Evolutionary conservation across 768 basidiomycete genomes (phyloP).

Genomic region (Clitopilus hobsonii): DNA sequence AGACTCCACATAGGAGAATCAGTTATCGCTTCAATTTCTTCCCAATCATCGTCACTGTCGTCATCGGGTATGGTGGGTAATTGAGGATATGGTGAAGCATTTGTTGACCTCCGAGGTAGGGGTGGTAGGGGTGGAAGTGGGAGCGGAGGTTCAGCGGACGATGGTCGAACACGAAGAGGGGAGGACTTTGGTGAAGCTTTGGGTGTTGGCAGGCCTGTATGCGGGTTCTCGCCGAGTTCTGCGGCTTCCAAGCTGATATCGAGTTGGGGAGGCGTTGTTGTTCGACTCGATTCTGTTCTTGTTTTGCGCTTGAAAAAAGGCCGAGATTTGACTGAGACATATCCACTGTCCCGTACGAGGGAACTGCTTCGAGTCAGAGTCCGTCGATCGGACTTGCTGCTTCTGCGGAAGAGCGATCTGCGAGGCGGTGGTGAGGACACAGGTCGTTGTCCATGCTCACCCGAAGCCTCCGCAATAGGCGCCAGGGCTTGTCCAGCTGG

Average conservation of each 20-base stretch:
- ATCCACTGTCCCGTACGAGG: background rate
- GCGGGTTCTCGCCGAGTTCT: background rate
- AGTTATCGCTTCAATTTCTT: conserved; percentile 12
- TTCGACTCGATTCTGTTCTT: conserved; percentile 1
- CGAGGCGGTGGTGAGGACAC: background rate
- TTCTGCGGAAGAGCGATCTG: background rate
- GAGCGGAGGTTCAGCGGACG: background rate
- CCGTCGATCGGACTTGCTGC: background rate
- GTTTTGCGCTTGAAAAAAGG: conserved; percentile 10
- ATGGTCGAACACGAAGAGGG: background rate
- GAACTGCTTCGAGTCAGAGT: background rate
- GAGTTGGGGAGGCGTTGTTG: background rate
- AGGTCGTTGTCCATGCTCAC: background rate
- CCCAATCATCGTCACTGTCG: conserved; percentile 15
- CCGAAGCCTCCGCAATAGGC: background rate
- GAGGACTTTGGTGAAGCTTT: conserved; percentile 5
- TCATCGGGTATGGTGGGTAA: conserved; percentile 5
- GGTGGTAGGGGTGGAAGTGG: background rate
- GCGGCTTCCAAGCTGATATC: background rate
- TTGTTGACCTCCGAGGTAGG: background rate
- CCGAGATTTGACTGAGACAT: conserved; percentile 7
- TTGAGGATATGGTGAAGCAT: background rate
- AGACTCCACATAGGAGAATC: conserved; percentile 11
- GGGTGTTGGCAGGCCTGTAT: conserved; percentile 5
- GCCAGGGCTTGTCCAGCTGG: background rate